These are phyloP conservation scores for Senna tora DNA, from an alignment of 306 rosid genomes.

Conservation along the genomic window DNA sequence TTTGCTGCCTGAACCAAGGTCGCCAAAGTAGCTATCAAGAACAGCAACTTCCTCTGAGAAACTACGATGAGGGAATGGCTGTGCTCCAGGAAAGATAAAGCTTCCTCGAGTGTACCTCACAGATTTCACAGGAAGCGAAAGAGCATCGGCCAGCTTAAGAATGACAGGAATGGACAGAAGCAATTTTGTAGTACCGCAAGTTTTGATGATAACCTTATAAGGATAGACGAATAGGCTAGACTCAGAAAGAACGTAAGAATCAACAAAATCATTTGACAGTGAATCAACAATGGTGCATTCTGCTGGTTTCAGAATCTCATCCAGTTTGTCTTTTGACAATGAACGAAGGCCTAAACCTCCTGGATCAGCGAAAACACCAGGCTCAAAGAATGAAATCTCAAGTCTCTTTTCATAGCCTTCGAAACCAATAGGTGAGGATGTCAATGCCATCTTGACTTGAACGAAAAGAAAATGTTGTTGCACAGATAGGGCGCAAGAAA, in stretches of 20 bases:
- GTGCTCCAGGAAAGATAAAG: constrained; percentile 88
- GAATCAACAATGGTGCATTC: constrained; percentile 92
- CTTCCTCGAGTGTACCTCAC: constrained; percentile 88
- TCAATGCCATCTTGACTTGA: constrained; percentile 60
- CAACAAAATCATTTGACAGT: constrained; percentile 71
- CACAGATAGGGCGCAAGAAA: constrained; percentile 34
- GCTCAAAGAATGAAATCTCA: constrained; percentile 77
- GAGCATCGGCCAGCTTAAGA: constrained; percentile 65
- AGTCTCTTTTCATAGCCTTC: constrained; percentile 98
- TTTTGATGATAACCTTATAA: constrained; percentile 80
- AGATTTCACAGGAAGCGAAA: constrained; percentile 71
- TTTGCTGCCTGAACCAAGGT: constrained; percentile 68
- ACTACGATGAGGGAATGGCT: constrained; percentile 80
- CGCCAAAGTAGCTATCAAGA: constrained; percentile 69
- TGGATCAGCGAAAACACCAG: constrained; percentile 68
- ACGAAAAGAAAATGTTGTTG: constrained; percentile 14
- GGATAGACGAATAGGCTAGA: constrained; percentile 90
- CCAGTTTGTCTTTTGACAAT: constrained; percentile 64
- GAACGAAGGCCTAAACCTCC: constrained; percentile 76
- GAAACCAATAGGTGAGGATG: constrained; percentile 81
- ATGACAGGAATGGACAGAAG: constrained; percentile 82
- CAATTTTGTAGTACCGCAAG: constrained; percentile 92
- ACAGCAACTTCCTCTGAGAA: constrained; percentile 78
- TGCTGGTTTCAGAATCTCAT: constrained; percentile 82
- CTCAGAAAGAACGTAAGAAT: constrained; percentile 94